phyloP scores from a whole-genome alignment of 257 asterid genomes.

The Solanum neorickii region DNA sequence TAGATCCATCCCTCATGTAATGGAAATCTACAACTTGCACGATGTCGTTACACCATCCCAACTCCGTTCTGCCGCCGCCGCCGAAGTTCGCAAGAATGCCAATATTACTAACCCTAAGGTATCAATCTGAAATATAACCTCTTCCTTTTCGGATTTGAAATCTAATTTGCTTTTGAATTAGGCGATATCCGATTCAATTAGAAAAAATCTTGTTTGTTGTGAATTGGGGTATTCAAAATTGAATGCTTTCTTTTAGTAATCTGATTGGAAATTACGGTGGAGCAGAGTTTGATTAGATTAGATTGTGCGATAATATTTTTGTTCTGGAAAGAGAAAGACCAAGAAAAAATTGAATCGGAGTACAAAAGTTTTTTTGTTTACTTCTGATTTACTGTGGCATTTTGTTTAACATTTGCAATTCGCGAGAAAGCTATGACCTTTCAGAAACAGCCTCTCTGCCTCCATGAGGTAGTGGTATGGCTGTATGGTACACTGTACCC shows the following conservation, averaged over 20 bases:
- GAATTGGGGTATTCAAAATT: background rate
- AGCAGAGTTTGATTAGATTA: background rate
- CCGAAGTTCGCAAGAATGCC: conserved; percentile 72
- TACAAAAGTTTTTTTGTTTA: background rate
- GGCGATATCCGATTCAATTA: background rate
- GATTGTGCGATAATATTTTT: background rate
- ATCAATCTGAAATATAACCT: background rate
- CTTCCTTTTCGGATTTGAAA: background rate
- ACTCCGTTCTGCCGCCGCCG: conserved; percentile 59
- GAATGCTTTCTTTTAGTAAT: background rate
- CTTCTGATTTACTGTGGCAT: background rate
- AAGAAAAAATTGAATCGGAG: background rate
- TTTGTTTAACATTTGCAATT: background rate
- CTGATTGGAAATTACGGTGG: background rate
- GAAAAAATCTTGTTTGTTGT: background rate
- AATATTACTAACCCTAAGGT: conserved; percentile 70
- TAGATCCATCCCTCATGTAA: conserved; percentile 74
- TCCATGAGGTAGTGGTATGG: too few relatives aligned
- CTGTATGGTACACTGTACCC: too few relatives aligned
- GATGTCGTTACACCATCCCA: conserved; percentile 64
- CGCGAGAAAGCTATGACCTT: background rate
- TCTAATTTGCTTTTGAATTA: background rate
- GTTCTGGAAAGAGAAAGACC: background rate
- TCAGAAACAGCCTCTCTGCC: too few relatives aligned
- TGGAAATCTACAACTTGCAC: conserved; percentile 60